Evolutionary conservation across 2,329 filamentous ascomycete genomes (phyloP), one percentile per base, ranked within the genome.

Genomic region (Rasamsonia emersonii): DNA sequence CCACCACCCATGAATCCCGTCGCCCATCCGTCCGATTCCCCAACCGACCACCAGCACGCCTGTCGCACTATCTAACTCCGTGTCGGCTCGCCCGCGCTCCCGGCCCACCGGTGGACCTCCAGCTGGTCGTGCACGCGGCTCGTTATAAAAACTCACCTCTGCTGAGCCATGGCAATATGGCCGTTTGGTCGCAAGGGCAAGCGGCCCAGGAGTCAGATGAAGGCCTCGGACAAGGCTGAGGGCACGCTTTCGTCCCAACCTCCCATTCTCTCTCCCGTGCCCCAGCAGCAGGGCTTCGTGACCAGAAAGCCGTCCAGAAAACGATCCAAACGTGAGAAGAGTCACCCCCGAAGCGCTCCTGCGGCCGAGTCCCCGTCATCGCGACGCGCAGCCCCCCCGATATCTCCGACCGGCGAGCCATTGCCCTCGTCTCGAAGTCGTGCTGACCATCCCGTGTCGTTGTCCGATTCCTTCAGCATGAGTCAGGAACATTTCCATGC

Each of bases 151-250:
- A n/a, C n/a, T n/a, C n/a, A n/a, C n/a, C 21, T 28, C 38, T 16
- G 28, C 24, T 21, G 25, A 18, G 53, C 46, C 49, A 89, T 89
- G 83, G 76, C 79, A 55, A 66, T 88, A 59, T 93, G 85, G 86
- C 83, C 79, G 40, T 93, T 93, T 61, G 71, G 79, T 60, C 77
- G 80, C 51, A 79, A 72, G 62, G 79, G 73, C 61, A 79, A 77
- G 59, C 78, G 78, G 61, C 75, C 75, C 57, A 71, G 69, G 46
- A 70, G 70, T 45, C 59, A 72, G 44, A 61, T 70, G 38, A 71
- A 71, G 48, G 59, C 68, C 50, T 68, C 76, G 53, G 63, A 64
- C 43, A 58, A 57, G 43, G 50, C 43, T n/a, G 41, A 53, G 40
- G 44, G 56, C 38, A 56, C 43, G 29, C 27, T 51, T 44, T 39